These are phyloP conservation scores for Fusarium sp. DNA, from an alignment of 2,329 filamentous ascomycete genomes.

Conservation along the genomic window DNA sequence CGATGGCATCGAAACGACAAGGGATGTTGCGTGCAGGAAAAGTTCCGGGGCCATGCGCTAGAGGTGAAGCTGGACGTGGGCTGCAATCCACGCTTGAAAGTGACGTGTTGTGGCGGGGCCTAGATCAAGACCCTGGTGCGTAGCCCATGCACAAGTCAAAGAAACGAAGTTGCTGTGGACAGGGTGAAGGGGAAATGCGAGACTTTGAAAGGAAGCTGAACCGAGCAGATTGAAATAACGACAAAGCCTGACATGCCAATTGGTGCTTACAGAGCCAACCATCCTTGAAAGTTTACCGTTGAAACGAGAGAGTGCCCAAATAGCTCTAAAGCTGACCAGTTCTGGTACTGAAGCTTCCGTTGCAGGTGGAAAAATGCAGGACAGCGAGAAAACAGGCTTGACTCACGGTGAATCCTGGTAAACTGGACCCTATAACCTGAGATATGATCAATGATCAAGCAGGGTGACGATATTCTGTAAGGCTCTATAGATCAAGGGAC, in stretches of 20 bases:
- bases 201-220: not conserved
- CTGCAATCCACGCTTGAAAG: slow-evolving; percentile 44
- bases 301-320: not conserved
- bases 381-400: slow-evolving; percentile 17
- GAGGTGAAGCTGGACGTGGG: slow-evolving; percentile 40
- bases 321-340: not conserved
- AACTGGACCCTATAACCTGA: slow-evolving; percentile 17
- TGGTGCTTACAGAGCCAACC: not conserved
- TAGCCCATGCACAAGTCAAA: slow-evolving; percentile 27
- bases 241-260: not conserved
- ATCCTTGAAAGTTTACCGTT: not conserved
- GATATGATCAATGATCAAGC: slow-evolving; percentile 28
- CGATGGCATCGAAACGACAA: slow-evolving; percentile 33
- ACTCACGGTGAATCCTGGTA: slow-evolving; percentile 36
- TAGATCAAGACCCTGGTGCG: slow-evolving; percentile 35
- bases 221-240: not conserved
- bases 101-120: slow-evolving; percentile 45
- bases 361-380: slow-evolving; percentile 4
- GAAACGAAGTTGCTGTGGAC: slow-evolving; percentile 6
- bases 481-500: slow-evolving; percentile 19
- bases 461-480: slow-evolving; percentile 19
- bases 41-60: slow-evolving; percentile 32
- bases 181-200: slow-evolving; percentile 4
- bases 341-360: slow-evolving; percentile 3
- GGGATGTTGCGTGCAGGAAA: slow-evolving; percentile 30